Base-by-base conservation (phyloP, 129 eudicot species). In the Flaveria linearis region DNA sequence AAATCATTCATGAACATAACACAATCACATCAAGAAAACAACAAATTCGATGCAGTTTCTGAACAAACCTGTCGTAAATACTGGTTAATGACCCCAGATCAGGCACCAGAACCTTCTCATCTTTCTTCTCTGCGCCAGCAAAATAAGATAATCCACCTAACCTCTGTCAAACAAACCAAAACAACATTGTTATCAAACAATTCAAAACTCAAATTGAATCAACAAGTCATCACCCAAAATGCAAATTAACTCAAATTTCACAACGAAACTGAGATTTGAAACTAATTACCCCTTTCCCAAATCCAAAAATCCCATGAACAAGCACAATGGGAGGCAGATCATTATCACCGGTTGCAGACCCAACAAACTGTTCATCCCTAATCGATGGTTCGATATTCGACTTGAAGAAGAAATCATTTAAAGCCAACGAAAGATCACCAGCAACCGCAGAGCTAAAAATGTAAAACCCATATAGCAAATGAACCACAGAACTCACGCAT, bases 111-210 rank as follows among this genome's bases (percentile, higher is more conserved):
- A 91, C 96, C 83, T 85, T 89, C 73, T 91, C 98, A 80, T 94
- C 96, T 75, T 89, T 94, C 94, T 91, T 94, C 86, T 94, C 98
- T 6, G 97, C 98, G 22, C 98, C 98, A 49, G 85, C 97, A 81
- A 94, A 94, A 82, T 94, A 91, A 1, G 98, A 94, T 16, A 94
- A 70, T 43, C 96, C 93, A 45, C 98, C 98, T 63, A 94, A 85
- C 86, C 92, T 88, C 97, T 94, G 91, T 43, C 53, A 39, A 71
- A 75, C 55, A 25, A 58, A 36, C 46, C 28, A 18, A 53, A 66
- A 68, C 26, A 30, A 69, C 10, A 67, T 39, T 53, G 46, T 39
- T 12, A 17, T 63, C 9, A 57, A 22, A 49, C 60, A 83, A 25
- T 66, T 17, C 15, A 20, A 45, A 8, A 45, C 18, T 56, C 67